phyloP scores from a whole-genome alignment of 192 early-diverging fungal genomes.

The Thamnidium elegans region DNA sequence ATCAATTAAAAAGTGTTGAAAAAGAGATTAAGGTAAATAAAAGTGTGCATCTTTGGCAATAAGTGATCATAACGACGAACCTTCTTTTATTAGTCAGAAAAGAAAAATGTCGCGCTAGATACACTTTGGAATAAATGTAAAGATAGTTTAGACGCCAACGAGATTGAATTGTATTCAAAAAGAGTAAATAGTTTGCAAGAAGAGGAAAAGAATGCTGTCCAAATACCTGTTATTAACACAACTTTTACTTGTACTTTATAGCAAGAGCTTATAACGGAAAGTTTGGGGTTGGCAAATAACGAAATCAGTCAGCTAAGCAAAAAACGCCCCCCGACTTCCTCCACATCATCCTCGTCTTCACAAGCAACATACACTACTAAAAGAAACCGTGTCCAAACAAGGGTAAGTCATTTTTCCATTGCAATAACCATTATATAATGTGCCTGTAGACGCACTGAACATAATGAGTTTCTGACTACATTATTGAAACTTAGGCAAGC shows the following conservation, averaged over 20 bases:
- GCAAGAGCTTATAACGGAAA: conserved; percentile 8
- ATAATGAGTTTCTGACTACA: conserved; percentile 10
- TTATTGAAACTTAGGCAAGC: conserved; percentile 8
- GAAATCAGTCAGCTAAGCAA: conserved; percentile 10
- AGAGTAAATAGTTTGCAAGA: conserved; percentile 8
- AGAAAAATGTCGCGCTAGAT: no score
- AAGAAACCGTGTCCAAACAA: no score
- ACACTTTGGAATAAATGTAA: no score
- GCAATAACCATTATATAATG: conserved; percentile 8
- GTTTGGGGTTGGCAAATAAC: conserved; percentile 5
- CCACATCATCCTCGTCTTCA: conserved; percentile 3
- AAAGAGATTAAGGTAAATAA: no score
- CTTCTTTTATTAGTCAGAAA: conserved; percentile 8
- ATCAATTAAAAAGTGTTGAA: no score
- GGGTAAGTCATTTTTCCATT: conserved; percentile 8
- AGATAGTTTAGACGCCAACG: no score
- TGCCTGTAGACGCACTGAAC: conserved; percentile 7
- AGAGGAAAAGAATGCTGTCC: conserved; percentile 9
- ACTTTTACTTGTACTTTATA: conserved; percentile 9
- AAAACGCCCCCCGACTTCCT: conserved; percentile 7
- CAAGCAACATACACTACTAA: conserved; percentile 9
- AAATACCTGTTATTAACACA: conserved; percentile 8
- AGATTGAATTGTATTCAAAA: conserved; percentile 8
- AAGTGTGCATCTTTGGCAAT: no score
- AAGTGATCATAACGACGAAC: conserved; percentile 1